Conservation (phyloP, 257 asterid genomes). For the Anisodus tanguticus region DNA sequence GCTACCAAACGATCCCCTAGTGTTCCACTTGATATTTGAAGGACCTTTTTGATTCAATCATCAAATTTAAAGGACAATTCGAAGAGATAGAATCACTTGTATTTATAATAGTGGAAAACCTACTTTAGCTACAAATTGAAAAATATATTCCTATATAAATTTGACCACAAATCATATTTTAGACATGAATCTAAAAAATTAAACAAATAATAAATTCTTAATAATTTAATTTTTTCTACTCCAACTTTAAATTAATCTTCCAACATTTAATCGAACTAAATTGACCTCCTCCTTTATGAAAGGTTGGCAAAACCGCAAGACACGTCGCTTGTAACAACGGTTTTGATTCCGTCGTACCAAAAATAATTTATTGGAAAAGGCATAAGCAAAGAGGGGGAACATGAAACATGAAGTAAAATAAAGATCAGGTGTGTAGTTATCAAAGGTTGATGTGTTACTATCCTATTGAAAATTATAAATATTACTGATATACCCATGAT, state of each 20-base stretch:
- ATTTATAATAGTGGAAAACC: too few relatives aligned
- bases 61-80: too few relatives aligned
- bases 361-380: not conserved
- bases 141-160: not conserved
- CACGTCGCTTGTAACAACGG: not conserved
- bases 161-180: not conserved
- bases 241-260: not conserved
- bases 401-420: not conserved
- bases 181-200: not conserved
- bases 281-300: not conserved
- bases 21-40: too few relatives aligned
- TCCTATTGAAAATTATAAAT: not conserved
- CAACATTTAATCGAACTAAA: not conserved
- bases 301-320: not conserved
- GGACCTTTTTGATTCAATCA: too few relatives aligned
- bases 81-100: too few relatives aligned
- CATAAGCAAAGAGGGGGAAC: not conserved
- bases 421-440: not conserved
- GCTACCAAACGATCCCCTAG: too few relatives aligned
- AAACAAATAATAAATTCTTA: not conserved
- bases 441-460: not conserved
- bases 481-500: too few relatives aligned
- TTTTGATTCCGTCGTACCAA: not conserved
- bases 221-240: not conserved
- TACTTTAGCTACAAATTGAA: not conserved